phyloP scores from a whole-genome alignment of 2,329 filamentous ascomycete genomes.

The Periconia macrospinosa region DNA sequence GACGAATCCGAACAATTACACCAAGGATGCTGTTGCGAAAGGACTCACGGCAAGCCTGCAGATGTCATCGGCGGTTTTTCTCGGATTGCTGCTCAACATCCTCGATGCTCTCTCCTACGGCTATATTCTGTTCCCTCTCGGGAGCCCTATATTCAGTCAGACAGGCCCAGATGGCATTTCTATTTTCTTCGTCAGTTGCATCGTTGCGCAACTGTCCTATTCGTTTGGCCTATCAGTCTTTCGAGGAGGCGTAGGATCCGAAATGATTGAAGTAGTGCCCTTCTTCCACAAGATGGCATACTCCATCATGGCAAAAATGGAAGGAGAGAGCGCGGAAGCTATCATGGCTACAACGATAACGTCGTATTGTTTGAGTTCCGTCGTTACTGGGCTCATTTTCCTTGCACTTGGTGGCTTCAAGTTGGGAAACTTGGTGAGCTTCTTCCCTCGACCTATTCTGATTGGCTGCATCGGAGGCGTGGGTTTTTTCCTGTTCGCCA shows the following conservation, averaged over 20 bases:
- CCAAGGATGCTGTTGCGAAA: slow-evolving; percentile 66
- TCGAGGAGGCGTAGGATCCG: slow-evolving; percentile 87
- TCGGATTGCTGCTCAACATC: slow-evolving; percentile 88
- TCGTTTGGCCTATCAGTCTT: slow-evolving; percentile 85
- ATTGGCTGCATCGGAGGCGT: slow-evolving; percentile 98
- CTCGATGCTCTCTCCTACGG: slow-evolving; percentile 94
- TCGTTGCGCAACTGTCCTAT: slow-evolving; percentile 88
- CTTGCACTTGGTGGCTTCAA: slow-evolving; percentile 85
- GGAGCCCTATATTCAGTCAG: slow-evolving; percentile 79
- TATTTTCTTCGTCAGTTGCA: slow-evolving; percentile 98
- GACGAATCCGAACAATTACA: slow-evolving; percentile 71
- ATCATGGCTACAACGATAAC: slow-evolving; percentile 94
- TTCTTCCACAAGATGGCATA: slow-evolving; percentile 99
- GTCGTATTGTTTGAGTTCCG: slow-evolving; percentile 84
- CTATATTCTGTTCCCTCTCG: slow-evolving; percentile 85
- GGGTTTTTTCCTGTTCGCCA: slow-evolving; percentile 90
- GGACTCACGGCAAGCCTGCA: slow-evolving; percentile 66
- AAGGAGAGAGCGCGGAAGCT: slow-evolving; percentile 77
- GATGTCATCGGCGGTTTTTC: slow-evolving; percentile 80
- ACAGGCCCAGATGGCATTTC: slow-evolving; percentile 93
- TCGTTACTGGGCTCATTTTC: slow-evolving; percentile 89
- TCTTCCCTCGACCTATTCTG: slow-evolving; percentile 93
- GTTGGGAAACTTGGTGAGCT: slow-evolving; percentile 90
- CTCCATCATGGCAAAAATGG: slow-evolving; percentile 78
- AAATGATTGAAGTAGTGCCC: slow-evolving; percentile 97